phyloP scores from a whole-genome alignment of 225 moss, liverwort and hornwort genomes.

The Climacium dendroides region DNA sequence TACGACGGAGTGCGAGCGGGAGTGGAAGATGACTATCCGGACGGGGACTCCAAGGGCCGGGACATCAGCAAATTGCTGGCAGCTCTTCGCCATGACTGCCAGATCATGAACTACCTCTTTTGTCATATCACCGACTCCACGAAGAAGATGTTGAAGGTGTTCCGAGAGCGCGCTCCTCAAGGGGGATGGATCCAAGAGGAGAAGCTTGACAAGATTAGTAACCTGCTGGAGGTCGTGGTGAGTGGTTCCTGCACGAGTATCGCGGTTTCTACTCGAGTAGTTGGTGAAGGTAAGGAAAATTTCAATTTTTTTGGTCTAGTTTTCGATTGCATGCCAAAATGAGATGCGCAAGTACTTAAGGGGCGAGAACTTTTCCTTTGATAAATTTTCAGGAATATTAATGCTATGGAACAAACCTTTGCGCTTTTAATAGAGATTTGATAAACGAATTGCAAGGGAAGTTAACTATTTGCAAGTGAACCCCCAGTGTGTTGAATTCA shows the following conservation, averaged over 20 bases:
- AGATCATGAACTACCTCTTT: neutral
- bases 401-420: neutral
- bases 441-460: neutral
- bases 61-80: neutral
- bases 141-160: slow-evolving; percentile 36
- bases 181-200: slow-evolving; percentile 53
- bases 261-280: neutral
- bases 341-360: neutral
- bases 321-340: neutral
- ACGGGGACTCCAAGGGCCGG: neutral
- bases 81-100: neutral
- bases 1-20: no score
- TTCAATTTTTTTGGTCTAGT: neutral
- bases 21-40: fast-evolving
- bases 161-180: neutral
- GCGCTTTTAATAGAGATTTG: neutral
- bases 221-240: slow-evolving; percentile 13
- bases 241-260: neutral
- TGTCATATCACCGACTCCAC: neutral
- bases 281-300: neutral
- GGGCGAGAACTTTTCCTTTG: neutral
- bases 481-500: no score
- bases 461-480: no score
- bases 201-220: slow-evolving; percentile 17
- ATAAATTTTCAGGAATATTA: neutral